Evolutionary conservation across 2,329 filamentous ascomycete species (phyloP), one percentile per base, ranked within the genome.

Genomic region (Aspergillus fumigatus): DNA sequence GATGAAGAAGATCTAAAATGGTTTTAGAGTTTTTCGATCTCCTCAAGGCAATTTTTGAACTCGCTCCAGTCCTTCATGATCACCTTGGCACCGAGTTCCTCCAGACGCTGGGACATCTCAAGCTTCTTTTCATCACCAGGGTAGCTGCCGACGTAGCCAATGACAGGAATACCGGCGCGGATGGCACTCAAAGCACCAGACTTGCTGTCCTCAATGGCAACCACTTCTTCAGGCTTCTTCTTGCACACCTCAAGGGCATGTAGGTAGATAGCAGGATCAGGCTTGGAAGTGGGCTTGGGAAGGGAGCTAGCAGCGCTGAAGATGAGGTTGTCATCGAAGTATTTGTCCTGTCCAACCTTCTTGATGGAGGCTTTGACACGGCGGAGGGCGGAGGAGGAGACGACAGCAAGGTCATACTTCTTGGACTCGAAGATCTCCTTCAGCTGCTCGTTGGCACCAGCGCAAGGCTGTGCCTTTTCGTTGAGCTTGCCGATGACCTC

Each of bases 151-250:
- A 94, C 88, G 74, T 96, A 96, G 54, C 87, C 92, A 66, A 96
- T 86, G 61, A 88, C 86, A 60, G 85, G 88, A 69, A 96, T 94
- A 51, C 85, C 85, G 19, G 92, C 92, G 58, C 89, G 83, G 67
- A 87, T 85, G 57, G 86, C 88, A 62, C 89, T 90, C 56, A 88
- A 83, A 47, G 89, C 89, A 59, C 92, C 92, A 65, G 87, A 91
- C 82, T 89, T 90, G 80, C 87, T 90, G 79, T 96, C 92, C 80
- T 96, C 92, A 57, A 96, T 84, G 25, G 92, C 89, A 32, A 96
- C 81, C 63, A 84, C 86, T 80, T 95, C 87, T 49, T 79, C 78
- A 1, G 90, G 79, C 67, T 82, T 84, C 76, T 88, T 88, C 59
- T 87, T 88, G 52, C 95, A 81, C 70, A 84, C 78, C 75, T 91